These are phyloP conservation scores for Botryotinia calthae DNA, from an alignment of 2,329 filamentous ascomycete genomes.

Conservation along the genomic window DNA sequence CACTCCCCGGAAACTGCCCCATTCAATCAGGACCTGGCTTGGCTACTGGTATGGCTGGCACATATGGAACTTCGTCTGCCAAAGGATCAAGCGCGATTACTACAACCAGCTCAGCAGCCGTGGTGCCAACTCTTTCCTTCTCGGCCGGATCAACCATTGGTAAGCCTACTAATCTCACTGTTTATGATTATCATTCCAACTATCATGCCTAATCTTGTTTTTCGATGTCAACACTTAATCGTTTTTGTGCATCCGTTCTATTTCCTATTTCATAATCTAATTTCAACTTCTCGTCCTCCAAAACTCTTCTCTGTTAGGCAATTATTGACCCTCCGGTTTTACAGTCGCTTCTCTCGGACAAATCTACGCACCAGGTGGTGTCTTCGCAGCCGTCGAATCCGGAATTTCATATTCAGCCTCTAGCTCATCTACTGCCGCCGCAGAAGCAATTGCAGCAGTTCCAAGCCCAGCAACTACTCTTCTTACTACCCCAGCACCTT, in stretches of 20 bases:
- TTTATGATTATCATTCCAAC: not conserved
- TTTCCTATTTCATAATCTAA: not conserved
- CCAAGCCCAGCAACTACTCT: slow-evolving; percentile 22
- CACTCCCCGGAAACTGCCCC: slow-evolving; percentile 63
- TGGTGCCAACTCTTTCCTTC: slow-evolving; percentile 35
- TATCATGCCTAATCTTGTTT: not conserved
- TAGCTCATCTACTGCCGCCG: not conserved
- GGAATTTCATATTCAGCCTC: not conserved
- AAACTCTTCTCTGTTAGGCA: too few species aligned
- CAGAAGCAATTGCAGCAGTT: not conserved
- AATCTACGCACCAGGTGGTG: slow-evolving; percentile 35
- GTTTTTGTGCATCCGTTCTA: not conserved
- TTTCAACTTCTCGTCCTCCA: not conserved
- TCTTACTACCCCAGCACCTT: slow-evolving; percentile 27
- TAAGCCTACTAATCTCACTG: not conserved
- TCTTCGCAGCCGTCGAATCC: slow-evolving; percentile 33
- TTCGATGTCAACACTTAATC: not conserved
- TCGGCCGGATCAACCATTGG: slow-evolving; percentile 29
- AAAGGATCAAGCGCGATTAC: not conserved
- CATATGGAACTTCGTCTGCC: not conserved
- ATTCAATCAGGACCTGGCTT: slow-evolving; percentile 47
- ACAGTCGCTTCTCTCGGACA: slow-evolving; percentile 22
- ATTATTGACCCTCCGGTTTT: not conserved
- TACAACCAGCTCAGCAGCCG: slow-evolving; percentile 11
- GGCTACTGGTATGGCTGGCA: slow-evolving; percentile 29